phyloP scores from a whole-genome alignment of 2,329 filamentous ascomycete genomes.

The Samsoniella hepiali region DNA sequence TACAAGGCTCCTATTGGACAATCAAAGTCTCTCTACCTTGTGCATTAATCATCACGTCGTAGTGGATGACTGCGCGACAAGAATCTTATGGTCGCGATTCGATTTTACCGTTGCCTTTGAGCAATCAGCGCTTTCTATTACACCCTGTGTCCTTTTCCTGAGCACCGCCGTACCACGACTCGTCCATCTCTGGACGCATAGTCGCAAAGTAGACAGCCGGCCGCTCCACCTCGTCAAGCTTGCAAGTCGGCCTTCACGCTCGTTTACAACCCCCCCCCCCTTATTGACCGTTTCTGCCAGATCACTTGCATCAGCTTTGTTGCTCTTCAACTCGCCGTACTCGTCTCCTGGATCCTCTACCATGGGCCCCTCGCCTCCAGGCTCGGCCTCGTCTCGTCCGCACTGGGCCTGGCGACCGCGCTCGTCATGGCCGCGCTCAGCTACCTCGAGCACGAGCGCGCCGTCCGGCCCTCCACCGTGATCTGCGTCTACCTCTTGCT shows the following conservation, averaged over 20 bases:
- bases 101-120: slow-evolving; percentile 17
- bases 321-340: neutral
- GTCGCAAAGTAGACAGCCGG: slow-evolving; percentile 3
- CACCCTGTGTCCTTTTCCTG: neutral
- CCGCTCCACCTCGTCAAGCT: neutral
- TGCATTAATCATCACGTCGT: too few species aligned
- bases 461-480: slow-evolving; percentile 38
- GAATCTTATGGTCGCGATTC: neutral
- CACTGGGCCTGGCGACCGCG: slow-evolving; percentile 29
- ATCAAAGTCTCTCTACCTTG: too few species aligned
- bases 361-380: neutral
- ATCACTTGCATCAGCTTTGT: neutral
- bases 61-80: too few species aligned
- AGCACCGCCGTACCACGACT: neutral
- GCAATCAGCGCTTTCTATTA: slow-evolving; percentile 7
- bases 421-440: slow-evolving; percentile 28
- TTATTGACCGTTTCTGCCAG: neutral
- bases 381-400: slow-evolving; percentile 20
- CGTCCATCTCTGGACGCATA: neutral
- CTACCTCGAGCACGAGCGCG: slow-evolving; percentile 33
- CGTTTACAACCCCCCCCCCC: neutral
- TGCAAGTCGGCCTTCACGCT: neutral
- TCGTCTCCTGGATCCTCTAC: neutral
- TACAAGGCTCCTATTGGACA: too few species aligned
- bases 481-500: slow-evolving; percentile 37